A percentile compares a stretch with the other conserved stretches of the same genome.
phyloP scores from a whole-genome alignment of 2,329 filamentous ascomycete genomes.

The Sarocladiaceae sp. region DNA sequence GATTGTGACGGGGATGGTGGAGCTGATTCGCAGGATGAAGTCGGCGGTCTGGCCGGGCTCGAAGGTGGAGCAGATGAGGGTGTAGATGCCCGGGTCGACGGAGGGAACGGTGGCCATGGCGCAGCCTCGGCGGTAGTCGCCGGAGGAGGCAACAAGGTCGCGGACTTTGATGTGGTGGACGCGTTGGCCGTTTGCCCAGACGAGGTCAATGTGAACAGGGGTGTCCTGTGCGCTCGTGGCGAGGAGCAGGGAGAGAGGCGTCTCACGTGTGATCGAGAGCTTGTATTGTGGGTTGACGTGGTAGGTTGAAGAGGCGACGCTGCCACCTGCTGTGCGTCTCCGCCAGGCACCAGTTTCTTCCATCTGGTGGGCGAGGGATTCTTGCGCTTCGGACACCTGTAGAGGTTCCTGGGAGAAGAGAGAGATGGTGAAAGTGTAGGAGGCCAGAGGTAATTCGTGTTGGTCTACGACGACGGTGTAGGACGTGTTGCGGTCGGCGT shows the following conservation, averaged over 20 bases:
- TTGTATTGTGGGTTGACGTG: slow-evolving; percentile 83
- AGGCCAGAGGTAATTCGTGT: slow-evolving; percentile 65
- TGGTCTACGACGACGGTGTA: slow-evolving; percentile 67
- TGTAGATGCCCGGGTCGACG: slow-evolving; percentile 71
- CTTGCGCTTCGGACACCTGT: slow-evolving; percentile 52
- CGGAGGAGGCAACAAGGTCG: slow-evolving; percentile 75
- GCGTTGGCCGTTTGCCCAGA: slow-evolving; percentile 69
- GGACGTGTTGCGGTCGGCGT: slow-evolving; percentile 28
- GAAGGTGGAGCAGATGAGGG: slow-evolving; percentile 85
- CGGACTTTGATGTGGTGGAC: slow-evolving; percentile 63
- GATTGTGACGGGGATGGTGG: slow-evolving; percentile 50
- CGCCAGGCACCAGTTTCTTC: slow-evolving; percentile 66
- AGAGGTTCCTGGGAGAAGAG: slow-evolving; percentile 66
- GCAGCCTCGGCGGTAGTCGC: slow-evolving; percentile 80
- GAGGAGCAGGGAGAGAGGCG: slow-evolving; percentile 66
- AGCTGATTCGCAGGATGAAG: slow-evolving; percentile 71
- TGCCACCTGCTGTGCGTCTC: slow-evolving; percentile 74
- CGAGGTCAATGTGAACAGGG: slow-evolving; percentile 77
- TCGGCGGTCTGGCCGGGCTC: slow-evolving; percentile 69
- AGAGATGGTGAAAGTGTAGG: slow-evolving; percentile 81
- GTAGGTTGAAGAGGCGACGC: slow-evolving; percentile 68
- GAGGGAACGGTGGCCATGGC: slow-evolving; percentile 57
- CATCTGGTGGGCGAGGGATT: slow-evolving; percentile 52
- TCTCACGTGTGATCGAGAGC: slow-evolving; percentile 49
- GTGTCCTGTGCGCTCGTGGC: slow-evolving; percentile 61